phyloP scores from a whole-genome alignment of 2,329 filamentous ascomycete genomes.

The Annulohypoxylon truncatum region DNA sequence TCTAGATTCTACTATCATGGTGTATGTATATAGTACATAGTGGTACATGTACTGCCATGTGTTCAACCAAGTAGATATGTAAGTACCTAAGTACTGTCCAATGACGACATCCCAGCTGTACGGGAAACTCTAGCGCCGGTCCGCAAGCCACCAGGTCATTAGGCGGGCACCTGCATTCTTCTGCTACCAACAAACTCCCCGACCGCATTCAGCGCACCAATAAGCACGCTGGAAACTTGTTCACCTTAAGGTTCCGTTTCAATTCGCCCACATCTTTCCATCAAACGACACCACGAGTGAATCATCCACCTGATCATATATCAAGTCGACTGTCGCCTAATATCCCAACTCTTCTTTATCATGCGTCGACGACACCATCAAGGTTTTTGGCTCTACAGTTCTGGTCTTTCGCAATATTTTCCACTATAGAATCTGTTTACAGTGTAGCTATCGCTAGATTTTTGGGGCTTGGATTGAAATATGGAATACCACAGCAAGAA shows the following conservation, averaged over 20 bases:
- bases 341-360: not conserved
- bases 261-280: conserved; percentile 5
- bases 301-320: not conserved
- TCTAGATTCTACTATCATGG: not conserved
- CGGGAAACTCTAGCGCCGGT: not conserved
- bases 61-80: not conserved
- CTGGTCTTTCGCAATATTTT: conserved; percentile 26
- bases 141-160: not conserved
- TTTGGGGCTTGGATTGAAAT: conserved; percentile 3
- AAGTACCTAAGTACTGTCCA: not conserved
- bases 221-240: not conserved
- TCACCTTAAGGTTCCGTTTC: not conserved
- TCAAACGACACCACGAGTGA: not conserved
- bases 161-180: not conserved
- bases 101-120: conserved; percentile 6
- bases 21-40: not conserved
- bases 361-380: conserved; percentile 26
- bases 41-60: too few relatives aligned
- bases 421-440: conserved; percentile 7
- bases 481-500: conserved; percentile 40
- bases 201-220: conserved; percentile 1
- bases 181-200: not conserved
- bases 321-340: not conserved
- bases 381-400: conserved; percentile 22
- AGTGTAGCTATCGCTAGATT: not conserved